A percentile compares a stretch with the other conserved stretches of the same genome.
phyloP scores from a whole-genome alignment of 441 rosid genomes.

The Syzygium syzygioides region DNA sequence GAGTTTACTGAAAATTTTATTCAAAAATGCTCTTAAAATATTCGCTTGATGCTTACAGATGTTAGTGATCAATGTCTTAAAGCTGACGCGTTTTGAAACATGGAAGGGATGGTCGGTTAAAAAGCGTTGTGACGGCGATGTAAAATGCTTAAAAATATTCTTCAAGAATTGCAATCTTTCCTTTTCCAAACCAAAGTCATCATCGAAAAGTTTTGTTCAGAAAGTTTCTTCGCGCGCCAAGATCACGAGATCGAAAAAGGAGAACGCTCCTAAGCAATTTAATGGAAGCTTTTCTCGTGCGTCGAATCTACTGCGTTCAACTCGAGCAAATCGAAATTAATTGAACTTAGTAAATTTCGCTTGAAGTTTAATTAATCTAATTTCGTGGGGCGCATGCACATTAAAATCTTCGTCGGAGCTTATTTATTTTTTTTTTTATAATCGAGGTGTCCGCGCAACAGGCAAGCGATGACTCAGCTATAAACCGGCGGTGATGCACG shows the following conservation, averaged over 20 bases:
- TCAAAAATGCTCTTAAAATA: neutral
- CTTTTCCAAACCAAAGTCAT: neutral
- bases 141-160: neutral
- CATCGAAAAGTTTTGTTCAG: neutral
- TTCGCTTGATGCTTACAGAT: fast-evolving
- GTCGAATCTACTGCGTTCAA: too few species aligned
- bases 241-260: fast-evolving
- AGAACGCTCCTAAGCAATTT: neutral
- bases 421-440: too few species aligned
- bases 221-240: neutral
- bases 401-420: neutral
- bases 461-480: too few species aligned
- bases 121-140: fast-evolving
- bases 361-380: neutral
- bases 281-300: neutral
- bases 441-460: too few species aligned
- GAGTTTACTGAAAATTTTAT: fast-evolving
- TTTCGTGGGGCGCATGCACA: neutral
- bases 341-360: neutral
- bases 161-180: neutral
- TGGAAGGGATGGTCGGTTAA: fast-evolving
- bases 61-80: fast-evolving
- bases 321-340: neutral
- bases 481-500: too few species aligned
- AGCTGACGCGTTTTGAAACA: fast-evolving